Evolutionary conservation across 257 asterid species (phyloP).

Genomic region (Solanum paucissectum): DNA sequence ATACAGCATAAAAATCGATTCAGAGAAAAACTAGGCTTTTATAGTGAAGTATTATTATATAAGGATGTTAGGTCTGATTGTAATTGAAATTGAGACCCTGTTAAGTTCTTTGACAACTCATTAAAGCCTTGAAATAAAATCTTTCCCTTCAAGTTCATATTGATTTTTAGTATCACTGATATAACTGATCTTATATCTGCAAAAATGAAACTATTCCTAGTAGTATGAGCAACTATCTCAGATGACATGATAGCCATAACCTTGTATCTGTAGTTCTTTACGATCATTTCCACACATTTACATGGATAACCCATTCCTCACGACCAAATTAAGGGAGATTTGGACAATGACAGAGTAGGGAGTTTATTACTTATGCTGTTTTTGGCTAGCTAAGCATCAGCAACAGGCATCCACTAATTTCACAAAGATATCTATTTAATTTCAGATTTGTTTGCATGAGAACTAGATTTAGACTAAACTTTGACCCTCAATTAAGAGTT

Average conservation of each 20-base stretch:
- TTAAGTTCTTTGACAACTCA: background rate
- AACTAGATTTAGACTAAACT: background rate
- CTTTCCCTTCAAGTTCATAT: background rate
- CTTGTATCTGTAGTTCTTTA: background rate
- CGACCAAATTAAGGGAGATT: background rate
- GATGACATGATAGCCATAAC: background rate
- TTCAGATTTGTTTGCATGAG: background rate
- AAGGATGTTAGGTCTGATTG: background rate
- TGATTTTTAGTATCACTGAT: background rate
- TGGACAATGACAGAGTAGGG: background rate
- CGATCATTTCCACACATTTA: background rate
- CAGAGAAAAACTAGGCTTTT: background rate
- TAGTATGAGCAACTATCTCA: background rate
- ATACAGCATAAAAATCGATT: background rate
- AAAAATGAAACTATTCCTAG: background rate
- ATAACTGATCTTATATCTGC: background rate
- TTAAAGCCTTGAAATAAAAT: background rate
- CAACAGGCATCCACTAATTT: background rate
- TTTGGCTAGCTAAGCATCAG: background rate
- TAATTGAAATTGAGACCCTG: background rate
- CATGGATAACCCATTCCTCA: background rate
- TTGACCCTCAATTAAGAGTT: background rate
- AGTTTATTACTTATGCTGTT: background rate
- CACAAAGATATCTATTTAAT: background rate
- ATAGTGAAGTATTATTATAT: background rate